Percentiles rank a stretch among this genome's conserved stretches.
phyloP scores from a whole-genome alignment of 2,329 filamentous ascomycete species.

The Allantophomopsis lycopodina region DNA sequence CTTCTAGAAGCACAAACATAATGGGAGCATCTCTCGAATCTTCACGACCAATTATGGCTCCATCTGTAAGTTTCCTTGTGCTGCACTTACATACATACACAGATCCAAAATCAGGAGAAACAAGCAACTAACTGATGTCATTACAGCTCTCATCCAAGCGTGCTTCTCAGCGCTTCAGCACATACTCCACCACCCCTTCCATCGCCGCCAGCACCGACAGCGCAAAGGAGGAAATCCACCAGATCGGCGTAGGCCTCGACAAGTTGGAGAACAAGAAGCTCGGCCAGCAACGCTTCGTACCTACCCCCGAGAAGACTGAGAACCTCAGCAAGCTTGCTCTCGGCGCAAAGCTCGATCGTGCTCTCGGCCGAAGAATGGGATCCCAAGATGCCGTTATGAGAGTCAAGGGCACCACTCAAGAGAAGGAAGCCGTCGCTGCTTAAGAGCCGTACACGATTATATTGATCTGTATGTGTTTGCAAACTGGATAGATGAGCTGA shows the following conservation, averaged over 20 bases:
- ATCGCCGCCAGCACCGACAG: slow-evolving; percentile 25
- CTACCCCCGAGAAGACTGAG: slow-evolving; percentile 51
- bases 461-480: no score
- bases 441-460: background rate
- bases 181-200: slow-evolving; percentile 31
- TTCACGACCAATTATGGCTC: slow-evolving; percentile 38
- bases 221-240: slow-evolving; percentile 33
- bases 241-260: slow-evolving; percentile 49
- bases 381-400: slow-evolving; percentile 58
- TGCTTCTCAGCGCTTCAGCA: slow-evolving; percentile 36
- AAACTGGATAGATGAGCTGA: no score
- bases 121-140: slow-evolving; percentile 4
- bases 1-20: slow-evolving; percentile 7
- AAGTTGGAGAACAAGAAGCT: slow-evolving; percentile 59
- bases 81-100: background rate
- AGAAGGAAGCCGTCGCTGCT: slow-evolving; percentile 6
- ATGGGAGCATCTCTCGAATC: slow-evolving; percentile 33
- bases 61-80: slow-evolving; percentile 26
- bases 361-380: slow-evolving; percentile 54
- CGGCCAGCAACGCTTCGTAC: slow-evolving; percentile 51
- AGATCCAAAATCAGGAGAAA: background rate
- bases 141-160: slow-evolving; percentile 27
- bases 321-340: slow-evolving; percentile 57
- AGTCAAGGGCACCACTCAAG: slow-evolving; percentile 6
- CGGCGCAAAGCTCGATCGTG: slow-evolving; percentile 61